Evolutionary conservation across 1,284 basidiomycete genomes (phyloP), one percentile per base, ranked within the genome.

Genomic region (Vanrija sp.): DNA sequence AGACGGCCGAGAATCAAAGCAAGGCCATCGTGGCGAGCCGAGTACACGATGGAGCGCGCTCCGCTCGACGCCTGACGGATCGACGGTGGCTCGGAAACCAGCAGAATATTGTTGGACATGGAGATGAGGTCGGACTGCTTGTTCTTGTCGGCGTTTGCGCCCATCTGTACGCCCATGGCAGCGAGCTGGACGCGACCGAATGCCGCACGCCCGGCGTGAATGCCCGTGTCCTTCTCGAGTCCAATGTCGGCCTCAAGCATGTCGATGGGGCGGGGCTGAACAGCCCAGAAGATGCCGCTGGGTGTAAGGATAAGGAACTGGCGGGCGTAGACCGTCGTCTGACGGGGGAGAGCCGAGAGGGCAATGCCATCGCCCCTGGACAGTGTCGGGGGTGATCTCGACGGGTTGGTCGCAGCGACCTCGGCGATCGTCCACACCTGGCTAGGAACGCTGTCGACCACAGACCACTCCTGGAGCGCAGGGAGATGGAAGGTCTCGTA

Each of bases 1-100:
- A 95, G 79, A 49, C 95, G 82, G 4, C 90, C 84, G 64, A 98
- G 84, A 71, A 92, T 94, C 31, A 95, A 76, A 0, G 87, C 88
- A 38, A 98, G 80, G 1, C 91, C 95, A 75, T 98, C 91, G 63
- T 93, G 84, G 47, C 92, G 83, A 37, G 90, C 88, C 64, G 90
- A 93, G 73, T 88, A 94, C 46, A 84, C 82, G 19, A 90, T 72
- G 23, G 54, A 59, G 27, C 62, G 60, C 15, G 47, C 36, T 16
- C 68, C 66, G 6, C 58, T 59, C 6, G 60, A 58, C 7, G 53
- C 51, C 14, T 63, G 62, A 18, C 57, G 60, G 23, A 72, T 54
- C 3, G 59, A 27, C 0, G 72, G 70, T 15, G 62, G 59, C 25
- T 65, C 60, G 7, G 66, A 57, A 2, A 60, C 53, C 22, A 68